Conservation (phyloP, 768 basidiomycete species). For the Kwoniella botswanensis region DNA sequence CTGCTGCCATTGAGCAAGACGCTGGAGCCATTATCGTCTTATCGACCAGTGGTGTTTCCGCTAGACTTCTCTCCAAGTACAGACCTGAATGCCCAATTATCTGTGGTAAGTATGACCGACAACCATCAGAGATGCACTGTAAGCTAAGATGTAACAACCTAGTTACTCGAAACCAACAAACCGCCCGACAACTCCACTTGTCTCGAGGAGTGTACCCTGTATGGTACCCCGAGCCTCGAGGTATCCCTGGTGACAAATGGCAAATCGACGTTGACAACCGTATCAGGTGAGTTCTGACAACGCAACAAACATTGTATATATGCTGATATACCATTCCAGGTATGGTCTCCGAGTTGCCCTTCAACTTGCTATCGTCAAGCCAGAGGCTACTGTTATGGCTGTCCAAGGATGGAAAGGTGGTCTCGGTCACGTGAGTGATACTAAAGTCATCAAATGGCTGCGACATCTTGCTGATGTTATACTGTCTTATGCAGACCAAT, state of each 20-base stretch:
- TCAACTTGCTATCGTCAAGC: constrained; percentile 80
- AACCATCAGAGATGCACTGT: not conserved
- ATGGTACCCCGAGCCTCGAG: constrained; percentile 94
- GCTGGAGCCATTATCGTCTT: constrained; percentile 94
- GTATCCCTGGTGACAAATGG: constrained; percentile 87
- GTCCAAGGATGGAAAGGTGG: constrained; percentile 99
- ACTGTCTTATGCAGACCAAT: constrained; percentile 47
- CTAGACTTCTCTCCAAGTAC: constrained; percentile 95
- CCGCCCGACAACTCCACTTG: constrained; percentile 93
- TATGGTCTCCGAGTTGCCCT: constrained; percentile 78
- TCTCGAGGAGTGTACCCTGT: constrained; percentile 97
- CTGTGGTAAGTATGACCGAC: constrained; percentile 69
- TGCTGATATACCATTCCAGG: constrained; percentile 61
- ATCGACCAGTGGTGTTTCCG: constrained; percentile 92
- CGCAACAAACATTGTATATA: no score
- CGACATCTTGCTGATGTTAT: constrained; percentile 7
- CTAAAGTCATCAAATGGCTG: not conserved
- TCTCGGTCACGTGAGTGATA: constrained; percentile 69
- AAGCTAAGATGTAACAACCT: constrained; percentile 14
- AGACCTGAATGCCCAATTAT: constrained; percentile 91
- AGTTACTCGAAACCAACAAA: constrained; percentile 97
- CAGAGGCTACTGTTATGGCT: constrained; percentile 86
- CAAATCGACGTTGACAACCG: constrained; percentile 78
- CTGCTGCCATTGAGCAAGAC: constrained; percentile 91
- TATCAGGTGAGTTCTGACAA: constrained; percentile 61